phyloP scores from a whole-genome alignment of 208 protist genomes.

The Leptomonas seymouri region DNA sequence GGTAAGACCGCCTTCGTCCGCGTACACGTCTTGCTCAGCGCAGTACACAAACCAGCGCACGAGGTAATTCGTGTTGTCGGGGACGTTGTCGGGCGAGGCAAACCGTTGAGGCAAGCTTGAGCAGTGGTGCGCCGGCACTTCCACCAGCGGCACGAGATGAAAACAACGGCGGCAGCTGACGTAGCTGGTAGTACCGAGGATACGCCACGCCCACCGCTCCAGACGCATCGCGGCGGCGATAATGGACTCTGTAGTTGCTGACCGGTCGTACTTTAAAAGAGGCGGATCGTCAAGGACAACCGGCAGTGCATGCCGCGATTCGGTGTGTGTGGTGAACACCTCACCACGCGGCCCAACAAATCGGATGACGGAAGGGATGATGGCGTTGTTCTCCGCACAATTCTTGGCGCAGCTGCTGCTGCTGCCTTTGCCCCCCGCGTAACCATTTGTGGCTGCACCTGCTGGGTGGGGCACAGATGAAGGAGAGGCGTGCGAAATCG shows the following conservation, averaged over 20 bases:
- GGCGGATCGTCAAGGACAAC: slow-evolving; percentile 25
- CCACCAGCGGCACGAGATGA: slow-evolving; percentile 51
- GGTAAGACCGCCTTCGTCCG: slow-evolving; percentile 32
- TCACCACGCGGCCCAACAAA: slow-evolving; percentile 65
- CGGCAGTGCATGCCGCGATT: slow-evolving; percentile 31
- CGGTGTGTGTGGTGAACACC: slow-evolving; percentile 56
- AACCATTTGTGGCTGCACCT: background rate
- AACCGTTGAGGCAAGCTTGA: slow-evolving; percentile 30
- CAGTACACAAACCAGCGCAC: slow-evolving; percentile 49
- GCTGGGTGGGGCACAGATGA: background rate
- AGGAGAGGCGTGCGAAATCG: background rate
- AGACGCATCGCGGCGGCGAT: slow-evolving; percentile 30
- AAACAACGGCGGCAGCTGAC: slow-evolving; percentile 55
- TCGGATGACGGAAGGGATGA: background rate
- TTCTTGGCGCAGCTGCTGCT: background rate
- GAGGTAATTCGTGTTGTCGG: slow-evolving; percentile 38
- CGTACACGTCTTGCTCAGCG: slow-evolving; percentile 40
- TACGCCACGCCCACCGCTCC: slow-evolving; percentile 77
- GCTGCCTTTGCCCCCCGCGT: background rate
- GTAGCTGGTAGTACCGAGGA: slow-evolving; percentile 57
- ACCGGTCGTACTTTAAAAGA: slow-evolving; percentile 5
- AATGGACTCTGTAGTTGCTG: slow-evolving; percentile 12
- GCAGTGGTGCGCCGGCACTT: slow-evolving; percentile 51
- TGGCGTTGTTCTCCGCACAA: background rate
- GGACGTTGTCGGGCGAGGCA: slow-evolving; percentile 21